Conservation (phyloP, 106 monocot genomes). For the Triglochin maritima region DNA sequence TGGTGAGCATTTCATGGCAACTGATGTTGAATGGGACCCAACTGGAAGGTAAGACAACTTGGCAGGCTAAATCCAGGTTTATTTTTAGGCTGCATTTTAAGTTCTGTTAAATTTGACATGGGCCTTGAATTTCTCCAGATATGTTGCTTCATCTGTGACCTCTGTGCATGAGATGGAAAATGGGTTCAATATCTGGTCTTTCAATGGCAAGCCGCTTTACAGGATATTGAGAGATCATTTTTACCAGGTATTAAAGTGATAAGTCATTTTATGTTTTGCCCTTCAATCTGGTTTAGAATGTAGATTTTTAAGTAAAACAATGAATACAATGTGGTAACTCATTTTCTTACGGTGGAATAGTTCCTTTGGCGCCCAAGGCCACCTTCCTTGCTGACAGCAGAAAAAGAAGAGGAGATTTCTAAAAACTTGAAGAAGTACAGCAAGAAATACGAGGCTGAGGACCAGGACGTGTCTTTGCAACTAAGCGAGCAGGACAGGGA, state of each 20-base stretch:
- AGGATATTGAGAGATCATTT: constrained; percentile 73
- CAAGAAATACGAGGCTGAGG: constrained; percentile 91
- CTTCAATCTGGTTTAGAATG: neutral
- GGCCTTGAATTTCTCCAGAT: constrained; percentile 20
- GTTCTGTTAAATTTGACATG: too few species aligned
- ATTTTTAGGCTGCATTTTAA: too few species aligned
- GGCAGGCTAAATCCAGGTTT: neutral
- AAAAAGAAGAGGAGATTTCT: constrained; percentile 76
- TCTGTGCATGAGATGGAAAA: constrained; percentile 97
- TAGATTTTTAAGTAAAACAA: neutral
- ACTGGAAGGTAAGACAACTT: constrained; percentile 55
- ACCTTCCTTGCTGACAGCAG: constrained; percentile 52
- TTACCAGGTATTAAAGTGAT: constrained; percentile 43
- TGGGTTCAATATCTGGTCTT: constrained; percentile 90
- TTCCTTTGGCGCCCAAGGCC: constrained; percentile 89
- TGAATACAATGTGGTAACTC: too few species aligned
- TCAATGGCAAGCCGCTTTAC: constrained; percentile 81
- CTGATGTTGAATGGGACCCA: constrained; percentile 92
- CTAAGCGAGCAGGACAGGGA: constrained; percentile 82
- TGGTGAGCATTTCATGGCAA: constrained; percentile 92
- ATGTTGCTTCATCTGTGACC: constrained; percentile 70
- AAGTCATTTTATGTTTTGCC: too few species aligned
- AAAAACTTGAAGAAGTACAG: constrained; percentile 87
- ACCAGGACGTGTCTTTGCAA: constrained; percentile 71
- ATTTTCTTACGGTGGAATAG: constrained; percentile 19